These are phyloP conservation scores for Leccinellum rugosiceps DNA, from an alignment of 768 basidiomycete species.

Conservation along the genomic window DNA sequence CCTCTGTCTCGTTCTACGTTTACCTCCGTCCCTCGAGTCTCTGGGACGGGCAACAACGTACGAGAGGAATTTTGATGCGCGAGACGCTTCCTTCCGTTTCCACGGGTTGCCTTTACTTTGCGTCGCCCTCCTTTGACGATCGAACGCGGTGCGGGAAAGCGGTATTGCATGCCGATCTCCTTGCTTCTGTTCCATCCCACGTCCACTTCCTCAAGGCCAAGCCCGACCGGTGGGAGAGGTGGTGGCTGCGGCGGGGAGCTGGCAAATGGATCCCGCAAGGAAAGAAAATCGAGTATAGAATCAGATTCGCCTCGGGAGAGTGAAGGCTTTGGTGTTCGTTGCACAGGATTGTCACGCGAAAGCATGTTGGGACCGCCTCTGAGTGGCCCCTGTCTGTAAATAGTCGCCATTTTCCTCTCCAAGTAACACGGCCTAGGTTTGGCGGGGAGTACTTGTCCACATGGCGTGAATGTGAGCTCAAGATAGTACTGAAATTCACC, in stretches of 20 bases:
- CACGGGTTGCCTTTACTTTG: constrained; percentile 15
- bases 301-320: constrained; percentile 24
- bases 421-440: constrained; percentile 1
- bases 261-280: constrained; percentile 33
- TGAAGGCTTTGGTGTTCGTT: constrained; percentile 16
- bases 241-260: constrained; percentile 33
- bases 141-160: constrained; percentile 32
- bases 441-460: constrained; percentile 21
- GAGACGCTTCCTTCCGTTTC: constrained; percentile 21
- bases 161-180: constrained; percentile 29
- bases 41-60: constrained; percentile 22
- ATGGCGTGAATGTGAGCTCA: neutral
- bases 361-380: neutral
- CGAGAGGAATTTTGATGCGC: constrained; percentile 28
- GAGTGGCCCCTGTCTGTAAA: neutral
- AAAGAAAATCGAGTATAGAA: constrained; percentile 32
- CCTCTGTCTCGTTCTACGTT: constrained; percentile 16
- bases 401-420: constrained; percentile 6
- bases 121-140: constrained; percentile 22
- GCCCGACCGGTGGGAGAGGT: constrained; percentile 24
- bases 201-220: constrained; percentile 29
- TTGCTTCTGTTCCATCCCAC: constrained; percentile 23
- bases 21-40: constrained; percentile 14
- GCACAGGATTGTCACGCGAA: neutral
- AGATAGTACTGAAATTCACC: neutral